Conservation (phyloP, 176 grass and related monocot genomes). For the Saccharum officinarum region DNA sequence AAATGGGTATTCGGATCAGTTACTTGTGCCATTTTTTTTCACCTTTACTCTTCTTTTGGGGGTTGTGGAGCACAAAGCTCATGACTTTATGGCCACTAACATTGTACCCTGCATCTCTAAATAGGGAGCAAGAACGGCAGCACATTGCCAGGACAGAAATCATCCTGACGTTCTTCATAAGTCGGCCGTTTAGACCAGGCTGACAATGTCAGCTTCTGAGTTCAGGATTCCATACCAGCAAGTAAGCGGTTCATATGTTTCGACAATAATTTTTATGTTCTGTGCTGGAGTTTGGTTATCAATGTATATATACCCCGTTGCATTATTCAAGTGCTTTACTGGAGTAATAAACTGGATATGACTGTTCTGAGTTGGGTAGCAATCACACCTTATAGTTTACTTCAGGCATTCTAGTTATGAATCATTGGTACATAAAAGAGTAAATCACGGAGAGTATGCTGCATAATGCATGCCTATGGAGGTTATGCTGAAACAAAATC, state of each 20-base stretch:
- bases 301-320: neutral
- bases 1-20: neutral
- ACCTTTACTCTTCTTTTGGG: neutral
- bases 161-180: constrained; percentile 22
- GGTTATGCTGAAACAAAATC: neutral
- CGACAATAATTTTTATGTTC: neutral
- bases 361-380: neutral
- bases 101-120: constrained; percentile 16
- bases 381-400: neutral
- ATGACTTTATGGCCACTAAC: constrained; percentile 9
- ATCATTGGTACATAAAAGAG: neutral
- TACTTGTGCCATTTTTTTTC: neutral
- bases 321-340: constrained; percentile 24
- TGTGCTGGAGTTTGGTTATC: constrained; percentile 14
- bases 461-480: neutral
- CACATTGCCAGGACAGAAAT: constrained; percentile 20
- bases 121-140: constrained; percentile 15
- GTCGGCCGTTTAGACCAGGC: constrained; percentile 2
- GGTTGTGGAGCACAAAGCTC: neutral
- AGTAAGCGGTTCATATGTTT: constrained; percentile 42
- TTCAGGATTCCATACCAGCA: constrained; percentile 65
- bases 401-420: neutral
- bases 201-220: constrained; percentile 60
- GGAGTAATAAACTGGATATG: neutral
- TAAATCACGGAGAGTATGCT: neutral